Evolutionary conservation across 2,329 filamentous ascomycete species (phyloP), one percentile per base, ranked within the genome.

Genomic region (Colletotrichum incanum): DNA sequence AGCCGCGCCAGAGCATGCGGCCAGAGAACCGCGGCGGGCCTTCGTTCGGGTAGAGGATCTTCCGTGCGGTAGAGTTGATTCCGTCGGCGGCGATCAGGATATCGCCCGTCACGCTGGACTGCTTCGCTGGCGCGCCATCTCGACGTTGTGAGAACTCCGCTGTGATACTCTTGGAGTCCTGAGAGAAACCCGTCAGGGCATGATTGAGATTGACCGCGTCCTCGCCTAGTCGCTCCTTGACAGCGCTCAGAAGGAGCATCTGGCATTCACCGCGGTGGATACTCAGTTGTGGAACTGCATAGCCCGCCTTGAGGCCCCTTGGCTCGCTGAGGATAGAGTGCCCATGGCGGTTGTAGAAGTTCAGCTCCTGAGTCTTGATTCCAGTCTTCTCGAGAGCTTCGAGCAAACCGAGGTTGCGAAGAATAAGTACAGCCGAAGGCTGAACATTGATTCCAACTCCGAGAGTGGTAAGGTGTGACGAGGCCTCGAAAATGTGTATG

Each of bases 1-100:
- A 72, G 12, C 56, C 58, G 3, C 69, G 65, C 69, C 65, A 72
- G 45, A 72, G 69, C 64, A 64, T 70, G 26, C 67, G 67, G 3
- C 67, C 67, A 5, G 67, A 70, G 12, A 70, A 70, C 1, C 67
- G 67, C 7, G 67, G 67, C 8, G 67, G 61, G 20, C 61, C 67
- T 39, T 70, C 67, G 37, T 59, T 28, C 11, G 67, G 67, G 54
- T 65, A 70, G 20, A 70, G 37, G 1, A 70, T 37, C 37, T 12
- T 41, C n/a, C 58, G 39, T 14, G 69, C 69, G 8, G 65, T 69
- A 1, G 69, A 72, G 39, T 72, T 68, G 65, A 72, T 72, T 2
- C 69, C 69, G 54, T 72, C 69, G 31, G 69, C 65, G 23, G 65
- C 69, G 34, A 72, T 63, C 11, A 72, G 45, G 2, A 72, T 28